Percentiles rank a stretch among this genome's conserved stretches.
phyloP scores from a whole-genome alignment of 2,329 filamentous ascomycete genomes.

The Elsinoe australis region DNA sequence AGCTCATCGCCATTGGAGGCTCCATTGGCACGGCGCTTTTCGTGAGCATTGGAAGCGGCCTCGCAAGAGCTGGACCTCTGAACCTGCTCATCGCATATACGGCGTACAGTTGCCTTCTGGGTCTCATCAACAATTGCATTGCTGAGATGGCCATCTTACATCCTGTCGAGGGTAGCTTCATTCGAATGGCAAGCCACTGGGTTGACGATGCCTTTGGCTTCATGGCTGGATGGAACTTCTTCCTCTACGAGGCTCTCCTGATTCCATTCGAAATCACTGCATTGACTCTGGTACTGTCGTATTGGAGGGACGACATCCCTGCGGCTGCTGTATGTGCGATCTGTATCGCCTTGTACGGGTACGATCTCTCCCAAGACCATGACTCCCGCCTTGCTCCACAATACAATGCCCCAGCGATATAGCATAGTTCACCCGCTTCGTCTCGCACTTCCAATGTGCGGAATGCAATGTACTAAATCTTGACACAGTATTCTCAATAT shows the following conservation, averaged over 20 bases:
- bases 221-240: slow-evolving; percentile 45
- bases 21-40: slow-evolving; percentile 27
- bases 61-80: slow-evolving; percentile 44
- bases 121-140: slow-evolving; percentile 56
- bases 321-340: slow-evolving; percentile 36
- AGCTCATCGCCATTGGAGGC: slow-evolving; percentile 33
- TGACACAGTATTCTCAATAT: slow-evolving; percentile 36
- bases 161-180: slow-evolving; percentile 56
- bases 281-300: slow-evolving; percentile 34
- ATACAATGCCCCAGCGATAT: too few relatives aligned
- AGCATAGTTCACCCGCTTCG: too few relatives aligned
- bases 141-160: slow-evolving; percentile 58
- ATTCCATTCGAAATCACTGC: slow-evolving; percentile 48
- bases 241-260: slow-evolving; percentile 45
- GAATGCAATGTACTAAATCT: neutral
- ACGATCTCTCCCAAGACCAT: slow-evolving; percentile 20
- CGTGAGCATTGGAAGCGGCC: slow-evolving; percentile 49
- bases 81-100: slow-evolving; percentile 53
- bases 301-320: slow-evolving; percentile 39
- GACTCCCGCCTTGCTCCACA: too few relatives aligned
- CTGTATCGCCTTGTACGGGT: slow-evolving; percentile 38
- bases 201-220: slow-evolving; percentile 60
- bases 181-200: slow-evolving; percentile 58
- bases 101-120: slow-evolving; percentile 50
- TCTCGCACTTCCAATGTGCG: too few relatives aligned